Conservation (phyloP, 2,329 filamentous ascomycete genomes). For the Cladosporium sphaerospermum region DNA sequence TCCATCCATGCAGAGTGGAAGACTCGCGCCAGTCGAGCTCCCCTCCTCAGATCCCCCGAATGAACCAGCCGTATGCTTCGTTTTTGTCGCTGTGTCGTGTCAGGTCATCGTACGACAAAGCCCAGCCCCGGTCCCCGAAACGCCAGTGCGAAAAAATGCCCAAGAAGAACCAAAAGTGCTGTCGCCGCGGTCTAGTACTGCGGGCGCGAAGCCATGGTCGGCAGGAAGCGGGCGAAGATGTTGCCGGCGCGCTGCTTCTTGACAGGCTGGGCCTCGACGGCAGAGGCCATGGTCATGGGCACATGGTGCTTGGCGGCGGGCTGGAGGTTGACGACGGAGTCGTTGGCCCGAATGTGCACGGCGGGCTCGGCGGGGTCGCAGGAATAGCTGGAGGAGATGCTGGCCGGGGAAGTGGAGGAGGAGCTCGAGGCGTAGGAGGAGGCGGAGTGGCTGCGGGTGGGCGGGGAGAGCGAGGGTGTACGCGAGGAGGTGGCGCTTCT, state of each 20-base stretch:
- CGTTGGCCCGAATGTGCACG: constrained; percentile 31
- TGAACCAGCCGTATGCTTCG: neutral
- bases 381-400: constrained; percentile 30
- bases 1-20: neutral
- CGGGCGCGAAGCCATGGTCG: constrained; percentile 20
- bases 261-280: constrained; percentile 25
- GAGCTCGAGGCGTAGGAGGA: constrained; percentile 31
- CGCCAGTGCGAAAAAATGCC: neutral
- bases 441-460: constrained; percentile 34
- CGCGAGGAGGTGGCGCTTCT: constrained; percentile 35
- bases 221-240: constrained; percentile 34
- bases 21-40: neutral
- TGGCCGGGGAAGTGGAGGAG: constrained; percentile 29
- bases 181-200: constrained; percentile 4
- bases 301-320: constrained; percentile 24
- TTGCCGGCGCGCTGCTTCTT: constrained; percentile 33
- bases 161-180: neutral
- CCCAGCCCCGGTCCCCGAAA: neutral
- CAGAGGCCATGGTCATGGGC: constrained; percentile 20
- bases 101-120: neutral
- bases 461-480: constrained; percentile 45
- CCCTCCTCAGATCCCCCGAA: neutral
- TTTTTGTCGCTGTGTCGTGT: neutral
- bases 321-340: constrained; percentile 40
- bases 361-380: constrained; percentile 24